phyloP scores from a whole-genome alignment of 2,329 filamentous ascomycete species.

The Furcasterigmium furcatum region DNA sequence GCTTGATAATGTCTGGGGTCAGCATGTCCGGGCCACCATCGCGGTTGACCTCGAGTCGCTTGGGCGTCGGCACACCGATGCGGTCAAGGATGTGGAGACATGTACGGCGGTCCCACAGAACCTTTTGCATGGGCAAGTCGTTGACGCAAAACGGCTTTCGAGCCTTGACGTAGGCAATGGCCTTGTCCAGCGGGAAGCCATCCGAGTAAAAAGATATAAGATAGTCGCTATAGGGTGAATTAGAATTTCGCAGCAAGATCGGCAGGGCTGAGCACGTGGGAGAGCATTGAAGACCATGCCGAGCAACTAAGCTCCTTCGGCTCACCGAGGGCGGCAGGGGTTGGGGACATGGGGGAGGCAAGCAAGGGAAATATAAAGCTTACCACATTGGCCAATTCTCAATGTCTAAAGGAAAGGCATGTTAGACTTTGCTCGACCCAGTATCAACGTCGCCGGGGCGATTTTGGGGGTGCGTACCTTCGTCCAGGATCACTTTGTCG shows the following conservation, averaged over 20 bases:
- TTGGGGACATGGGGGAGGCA: not conserved
- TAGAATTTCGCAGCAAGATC: constrained; percentile 1
- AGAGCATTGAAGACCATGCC: not conserved
- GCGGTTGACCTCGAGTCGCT: constrained; percentile 83
- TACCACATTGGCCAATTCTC: constrained; percentile 93
- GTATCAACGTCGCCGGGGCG: not conserved
- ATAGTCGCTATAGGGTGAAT: constrained; percentile 63
- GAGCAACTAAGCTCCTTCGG: constrained; percentile 26
- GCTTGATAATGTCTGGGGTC: constrained; percentile 74
- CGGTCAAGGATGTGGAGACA: constrained; percentile 86
- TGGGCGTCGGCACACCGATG: constrained; percentile 85
- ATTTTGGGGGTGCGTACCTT: constrained; percentile 48
- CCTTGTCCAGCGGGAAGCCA: constrained; percentile 94
- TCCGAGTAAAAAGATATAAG: constrained; percentile 98
- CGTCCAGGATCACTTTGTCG: constrained; percentile 97
- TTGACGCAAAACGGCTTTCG: constrained; percentile 97
- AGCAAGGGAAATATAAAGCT: too few relatives aligned
- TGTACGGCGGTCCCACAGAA: constrained; percentile 91
- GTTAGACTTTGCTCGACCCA: not conserved
- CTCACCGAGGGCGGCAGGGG: constrained; percentile 23
- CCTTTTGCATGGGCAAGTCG: constrained; percentile 94
- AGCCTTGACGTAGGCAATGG: constrained; percentile 89
- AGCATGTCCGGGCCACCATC: constrained; percentile 84
- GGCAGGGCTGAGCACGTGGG: not conserved
- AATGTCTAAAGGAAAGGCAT: constrained; percentile 60